Base-by-base conservation (phyloP, 768 basidiomycete genomes). In the Rhizopogon vinicolor region DNA sequence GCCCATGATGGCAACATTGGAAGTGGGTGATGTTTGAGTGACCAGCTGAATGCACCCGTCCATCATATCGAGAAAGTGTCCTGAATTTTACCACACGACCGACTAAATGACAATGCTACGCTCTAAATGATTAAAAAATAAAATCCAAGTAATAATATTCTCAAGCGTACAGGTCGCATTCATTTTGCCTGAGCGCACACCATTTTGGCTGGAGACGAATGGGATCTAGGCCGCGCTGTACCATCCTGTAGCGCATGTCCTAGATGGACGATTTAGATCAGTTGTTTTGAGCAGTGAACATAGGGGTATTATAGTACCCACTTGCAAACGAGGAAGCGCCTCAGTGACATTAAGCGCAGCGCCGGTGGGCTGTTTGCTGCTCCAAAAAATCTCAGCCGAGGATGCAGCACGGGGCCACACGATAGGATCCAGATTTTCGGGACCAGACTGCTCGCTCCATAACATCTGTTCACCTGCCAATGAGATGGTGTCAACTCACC, bases 361-460 rank as follows among this genome's bases (percentile, higher is more conserved):
- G 0, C 75, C 78, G 6, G 67, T 60, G 1, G 75, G 74, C 13
- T 65, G 66, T 6, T 65, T 54, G 2, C 74, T 78, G 1, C 75
- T 78, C 82, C 82, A 83, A 64, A 80, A 82, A 44, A 83, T 63
- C 63, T 83, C 82, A 0, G 77, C 79, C 0, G 76, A 72, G 1
- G 77, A 69, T 0, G 74, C 76, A 1, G 74, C 73, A 16, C 77
- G 70, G 0, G 78, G 81, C 81, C 80, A 83, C 0, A 75, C 64
- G 43, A 74, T 73, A 13, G 69, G 25, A 39, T 81, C 80, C 16
- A 80, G 57, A 51, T 74, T 80, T 35, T 65, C 61, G 33, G 78
- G 71, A 10, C 71, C 72, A 1, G 74, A 71, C 61, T 79, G 78
- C 56, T 80, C 80, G 3, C 71, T 61, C 78, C 77, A 82, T 1